Conservation (phyloP, 371 early-diverging fungal species). For the Mucor velutinosus region DNA sequence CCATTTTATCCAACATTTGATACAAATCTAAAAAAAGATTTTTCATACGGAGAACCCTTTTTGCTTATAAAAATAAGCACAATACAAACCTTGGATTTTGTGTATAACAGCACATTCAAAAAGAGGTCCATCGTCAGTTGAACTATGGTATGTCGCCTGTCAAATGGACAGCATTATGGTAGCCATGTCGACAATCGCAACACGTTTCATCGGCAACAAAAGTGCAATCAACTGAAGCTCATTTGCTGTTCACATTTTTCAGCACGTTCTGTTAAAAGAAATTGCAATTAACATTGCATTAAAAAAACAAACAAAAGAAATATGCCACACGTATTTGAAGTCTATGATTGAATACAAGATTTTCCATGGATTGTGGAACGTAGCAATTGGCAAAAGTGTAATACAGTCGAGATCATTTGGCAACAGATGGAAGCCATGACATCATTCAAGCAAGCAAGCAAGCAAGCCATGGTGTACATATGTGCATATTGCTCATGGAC, state of each 20-base stretch:
- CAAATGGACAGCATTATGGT: neutral
- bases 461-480: neutral
- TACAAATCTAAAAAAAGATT: conserved; percentile 1
- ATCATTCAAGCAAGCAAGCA: neutral
- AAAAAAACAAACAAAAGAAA: neutral
- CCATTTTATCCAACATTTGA: neutral
- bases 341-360: neutral
- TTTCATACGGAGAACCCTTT: neutral
- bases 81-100: neutral
- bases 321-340: neutral
- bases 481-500: no score
- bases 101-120: neutral
- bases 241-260: neutral
- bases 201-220: neutral
- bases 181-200: neutral
- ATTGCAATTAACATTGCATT: neutral
- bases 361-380: neutral
- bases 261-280: neutral
- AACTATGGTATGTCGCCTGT: neutral
- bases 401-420: neutral
- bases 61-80: neutral
- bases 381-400: neutral
- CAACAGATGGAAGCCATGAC: neutral
- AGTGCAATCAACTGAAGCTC: neutral
- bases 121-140: neutral